These are phyloP conservation scores for Kwoniella europaea DNA, from an alignment of 768 basidiomycete species.

Conservation along the genomic window DNA sequence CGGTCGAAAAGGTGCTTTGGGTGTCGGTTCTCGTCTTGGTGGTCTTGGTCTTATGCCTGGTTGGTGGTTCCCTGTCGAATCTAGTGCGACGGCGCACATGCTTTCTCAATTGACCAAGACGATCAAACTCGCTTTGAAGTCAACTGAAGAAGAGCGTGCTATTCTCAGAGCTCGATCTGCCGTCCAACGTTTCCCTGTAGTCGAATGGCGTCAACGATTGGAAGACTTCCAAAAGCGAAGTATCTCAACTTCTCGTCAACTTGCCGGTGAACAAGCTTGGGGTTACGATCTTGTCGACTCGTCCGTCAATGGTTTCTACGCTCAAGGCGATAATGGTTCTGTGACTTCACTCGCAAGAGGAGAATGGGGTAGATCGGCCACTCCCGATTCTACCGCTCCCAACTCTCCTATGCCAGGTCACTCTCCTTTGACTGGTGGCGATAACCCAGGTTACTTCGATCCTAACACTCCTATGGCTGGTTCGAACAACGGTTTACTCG, in stretches of 20 bases:
- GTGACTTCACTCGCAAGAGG: slow-evolving; percentile 39
- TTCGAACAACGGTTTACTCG: slow-evolving; percentile 23
- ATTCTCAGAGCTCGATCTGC: slow-evolving; percentile 91
- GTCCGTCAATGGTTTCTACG: slow-evolving; percentile 35
- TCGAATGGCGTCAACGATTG: slow-evolving; percentile 94
- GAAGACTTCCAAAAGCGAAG: slow-evolving; percentile 92
- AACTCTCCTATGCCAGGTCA: slow-evolving; percentile 46
- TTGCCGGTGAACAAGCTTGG: slow-evolving; percentile 74
- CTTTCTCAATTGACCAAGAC: slow-evolving; percentile 92
- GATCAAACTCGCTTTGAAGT: slow-evolving; percentile 90
- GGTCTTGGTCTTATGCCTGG: slow-evolving; percentile 97
- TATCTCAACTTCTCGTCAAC: slow-evolving; percentile 70
- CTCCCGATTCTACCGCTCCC: slow-evolving; percentile 47
- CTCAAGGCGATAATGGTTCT: slow-evolving; percentile 43
- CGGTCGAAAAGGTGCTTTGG: slow-evolving; percentile 92
- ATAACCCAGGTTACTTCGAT: slow-evolving; percentile 35
- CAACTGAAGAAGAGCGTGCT: slow-evolving; percentile 85
- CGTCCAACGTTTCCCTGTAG: slow-evolving; percentile 94
- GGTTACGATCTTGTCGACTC: slow-evolving; percentile 52
- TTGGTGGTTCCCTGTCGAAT: slow-evolving; percentile 99
- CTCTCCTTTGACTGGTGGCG: slow-evolving; percentile 23
- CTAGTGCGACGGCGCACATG: slow-evolving; percentile 89
- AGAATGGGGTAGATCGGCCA: slow-evolving; percentile 36
- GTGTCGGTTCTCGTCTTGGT: slow-evolving; percentile 90
- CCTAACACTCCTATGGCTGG: slow-evolving; percentile 27